A percentile compares a stretch with the other conserved stretches of the same genome.
phyloP scores from a whole-genome alignment of 371 early-diverging fungal genomes.

The Catenaria anguillulae region DNA sequence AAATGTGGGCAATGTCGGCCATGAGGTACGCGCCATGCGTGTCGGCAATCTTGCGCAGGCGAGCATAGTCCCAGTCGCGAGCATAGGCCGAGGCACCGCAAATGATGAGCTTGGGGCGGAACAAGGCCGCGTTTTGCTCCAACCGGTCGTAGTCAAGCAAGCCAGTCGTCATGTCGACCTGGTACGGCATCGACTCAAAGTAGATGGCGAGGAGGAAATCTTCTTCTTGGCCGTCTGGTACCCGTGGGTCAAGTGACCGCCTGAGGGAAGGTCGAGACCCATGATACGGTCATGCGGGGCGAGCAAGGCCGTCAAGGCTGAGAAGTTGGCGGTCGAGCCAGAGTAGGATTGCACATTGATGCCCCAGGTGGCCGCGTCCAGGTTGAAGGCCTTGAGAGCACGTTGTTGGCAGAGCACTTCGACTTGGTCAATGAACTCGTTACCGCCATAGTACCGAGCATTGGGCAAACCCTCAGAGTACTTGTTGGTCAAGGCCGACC shows the following conservation, averaged over 20 bases:
- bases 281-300: conserved; percentile 94
- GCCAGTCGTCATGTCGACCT: conserved; percentile 72
- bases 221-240: conserved; percentile 99
- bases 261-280: conserved; percentile 97
- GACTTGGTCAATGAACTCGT: conserved; percentile 92
- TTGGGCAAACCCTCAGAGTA: conserved; percentile 74
- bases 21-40: conserved; percentile 85
- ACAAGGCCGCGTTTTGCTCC: conserved; percentile 75
- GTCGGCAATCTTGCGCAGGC: conserved; percentile 80
- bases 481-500: conserved; percentile 97
- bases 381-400: conserved; percentile 82
- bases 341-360: conserved; percentile 98
- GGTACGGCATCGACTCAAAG: conserved; percentile 98
- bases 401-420: conserved; percentile 92
- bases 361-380: conserved; percentile 93
- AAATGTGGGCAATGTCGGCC: conserved; percentile 98
- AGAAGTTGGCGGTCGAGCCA: conserved; percentile 95
- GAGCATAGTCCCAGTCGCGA: conserved; percentile 94
- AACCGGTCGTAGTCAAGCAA: conserved; percentile 89
- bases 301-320: conserved; percentile 89
- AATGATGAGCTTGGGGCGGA: conserved; percentile 93
- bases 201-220: conserved; percentile 92
- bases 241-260: conserved; percentile 99
- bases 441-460: conserved; percentile 67
- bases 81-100: conserved; percentile 97